Evolutionary conservation across 192 early-diverging fungal genomes (phyloP).

Genomic region (Coemansia sp.): DNA sequence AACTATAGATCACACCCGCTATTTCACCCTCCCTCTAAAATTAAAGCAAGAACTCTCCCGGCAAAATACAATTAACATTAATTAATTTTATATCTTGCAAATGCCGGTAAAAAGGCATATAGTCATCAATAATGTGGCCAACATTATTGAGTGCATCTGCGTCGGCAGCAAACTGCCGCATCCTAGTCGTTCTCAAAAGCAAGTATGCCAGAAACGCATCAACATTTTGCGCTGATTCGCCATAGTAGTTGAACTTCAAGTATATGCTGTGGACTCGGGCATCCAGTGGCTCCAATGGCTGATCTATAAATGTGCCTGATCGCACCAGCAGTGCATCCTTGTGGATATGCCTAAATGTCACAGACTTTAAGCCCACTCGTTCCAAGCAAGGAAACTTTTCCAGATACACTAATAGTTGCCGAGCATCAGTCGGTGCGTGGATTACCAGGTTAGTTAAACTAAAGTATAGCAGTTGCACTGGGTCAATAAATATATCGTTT

Average conservation of each 20-base stretch:
- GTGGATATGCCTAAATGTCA: background rate
- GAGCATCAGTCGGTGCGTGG: background rate
- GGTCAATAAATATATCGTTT: background rate
- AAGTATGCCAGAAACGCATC: background rate
- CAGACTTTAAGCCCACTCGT: background rate
- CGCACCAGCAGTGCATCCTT: background rate
- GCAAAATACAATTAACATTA: background rate
- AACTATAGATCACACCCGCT: too few relatives aligned
- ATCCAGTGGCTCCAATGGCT: constrained; percentile 3
- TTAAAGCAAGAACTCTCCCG: too few relatives aligned
- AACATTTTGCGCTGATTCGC: background rate
- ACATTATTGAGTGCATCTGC: background rate
- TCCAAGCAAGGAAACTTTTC: background rate
- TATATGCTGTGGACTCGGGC: background rate
- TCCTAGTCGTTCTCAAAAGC: background rate
- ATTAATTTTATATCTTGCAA: background rate
- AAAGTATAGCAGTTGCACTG: background rate
- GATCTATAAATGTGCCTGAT: background rate
- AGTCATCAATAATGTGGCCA: background rate
- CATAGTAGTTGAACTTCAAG: background rate
- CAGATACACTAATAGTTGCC: background rate
- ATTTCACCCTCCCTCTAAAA: too few relatives aligned
- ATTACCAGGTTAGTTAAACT: background rate
- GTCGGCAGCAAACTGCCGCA: background rate
- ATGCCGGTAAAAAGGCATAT: constrained; percentile 1